These are phyloP conservation scores for Fraxinus floribunda DNA, from an alignment of 305 asterid species.

Conservation along the genomic window DNA sequence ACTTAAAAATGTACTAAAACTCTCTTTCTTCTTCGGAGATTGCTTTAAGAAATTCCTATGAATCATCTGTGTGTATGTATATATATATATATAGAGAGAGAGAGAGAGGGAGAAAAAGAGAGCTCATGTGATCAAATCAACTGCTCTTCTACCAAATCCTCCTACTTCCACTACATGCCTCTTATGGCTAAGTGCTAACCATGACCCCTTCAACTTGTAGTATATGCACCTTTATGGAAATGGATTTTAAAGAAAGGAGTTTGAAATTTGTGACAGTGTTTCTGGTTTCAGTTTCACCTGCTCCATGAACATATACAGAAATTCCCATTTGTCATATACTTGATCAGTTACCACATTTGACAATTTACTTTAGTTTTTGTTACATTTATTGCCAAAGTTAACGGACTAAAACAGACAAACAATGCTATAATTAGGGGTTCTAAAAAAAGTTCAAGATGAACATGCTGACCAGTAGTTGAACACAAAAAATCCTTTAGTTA, in stretches of 20 bases:
- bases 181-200: constrained; percentile 12
- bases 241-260: constrained; percentile 15
- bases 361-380: constrained; percentile 2
- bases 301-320: constrained; percentile 45
- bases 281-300: constrained; percentile 73
- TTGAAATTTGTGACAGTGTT: constrained; percentile 35
- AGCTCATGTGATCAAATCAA: constrained; percentile 30
- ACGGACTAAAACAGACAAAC: neutral
- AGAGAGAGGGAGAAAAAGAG: neutral
- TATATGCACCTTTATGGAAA: constrained; percentile 9
- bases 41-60: constrained; percentile 16
- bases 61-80: constrained; percentile 27
- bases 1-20: neutral
- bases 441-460: neutral
- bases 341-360: constrained; percentile 17
- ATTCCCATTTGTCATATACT: neutral
- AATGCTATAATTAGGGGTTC: neutral
- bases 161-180: constrained; percentile 11
- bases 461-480: neutral
- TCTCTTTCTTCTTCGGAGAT: neutral
- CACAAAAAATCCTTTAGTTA: neutral
- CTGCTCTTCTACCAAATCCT: constrained; percentile 71
- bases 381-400: neutral
- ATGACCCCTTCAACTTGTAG: constrained; percentile 37
- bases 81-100: neutral